Conservation (phyloP, 345 rosid genomes). For the Citrus australasica region DNA sequence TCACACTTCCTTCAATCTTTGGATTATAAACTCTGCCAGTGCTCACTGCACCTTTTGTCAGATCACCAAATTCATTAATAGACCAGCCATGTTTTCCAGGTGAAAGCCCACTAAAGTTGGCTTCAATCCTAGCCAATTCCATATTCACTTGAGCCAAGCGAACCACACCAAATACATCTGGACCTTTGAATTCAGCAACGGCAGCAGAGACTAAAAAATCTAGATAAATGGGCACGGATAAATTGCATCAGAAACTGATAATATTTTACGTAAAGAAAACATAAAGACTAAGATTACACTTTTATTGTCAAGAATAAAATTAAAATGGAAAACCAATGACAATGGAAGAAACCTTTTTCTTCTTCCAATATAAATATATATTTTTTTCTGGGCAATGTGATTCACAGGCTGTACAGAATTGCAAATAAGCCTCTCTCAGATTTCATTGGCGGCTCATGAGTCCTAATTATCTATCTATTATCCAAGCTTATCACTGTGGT, state of each 20-base stretch:
- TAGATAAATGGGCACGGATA: conserved; percentile 21
- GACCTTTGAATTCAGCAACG: conserved; percentile 94
- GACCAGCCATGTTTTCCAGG: conserved; percentile 87
- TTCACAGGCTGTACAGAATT: background rate
- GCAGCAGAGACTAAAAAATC: conserved; percentile 91
- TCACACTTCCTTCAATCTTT: conserved; percentile 25
- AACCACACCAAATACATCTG: conserved; percentile 79
- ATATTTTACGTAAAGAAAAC: background rate
- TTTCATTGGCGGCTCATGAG: background rate
- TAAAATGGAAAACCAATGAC: background rate
- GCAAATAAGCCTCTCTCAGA: background rate
- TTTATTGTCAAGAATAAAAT: background rate
- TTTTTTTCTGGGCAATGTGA: background rate
- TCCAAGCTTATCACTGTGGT: background rate
- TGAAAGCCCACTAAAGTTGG: conserved; percentile 73
- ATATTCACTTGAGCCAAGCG: conserved; percentile 85
- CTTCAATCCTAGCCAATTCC: conserved; percentile 91
- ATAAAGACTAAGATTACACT: background rate
- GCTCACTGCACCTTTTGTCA: conserved; percentile 84
- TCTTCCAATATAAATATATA: no score
- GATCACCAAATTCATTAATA: conserved; percentile 90
- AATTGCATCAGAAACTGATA: background rate
- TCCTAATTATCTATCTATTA: background rate
- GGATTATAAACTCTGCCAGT: conserved; percentile 76
- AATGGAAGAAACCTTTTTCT: background rate